phyloP scores from a whole-genome alignment of 2,329 filamentous ascomycete genomes.

The Rhynchosporium graminicola region DNA sequence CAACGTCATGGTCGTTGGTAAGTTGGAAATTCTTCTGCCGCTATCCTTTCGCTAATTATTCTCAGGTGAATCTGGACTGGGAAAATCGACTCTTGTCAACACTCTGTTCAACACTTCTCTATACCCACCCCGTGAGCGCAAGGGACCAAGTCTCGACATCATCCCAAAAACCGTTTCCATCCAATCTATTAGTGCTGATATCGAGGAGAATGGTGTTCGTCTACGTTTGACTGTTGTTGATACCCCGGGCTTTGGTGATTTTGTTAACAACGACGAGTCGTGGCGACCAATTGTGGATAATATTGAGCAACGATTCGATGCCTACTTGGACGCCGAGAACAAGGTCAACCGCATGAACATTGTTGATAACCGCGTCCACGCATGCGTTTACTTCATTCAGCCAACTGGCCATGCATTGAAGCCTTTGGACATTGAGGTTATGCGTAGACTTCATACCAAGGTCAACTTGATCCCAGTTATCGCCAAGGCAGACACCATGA shows the following conservation, averaged over 20 bases:
- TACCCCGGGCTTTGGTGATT: constrained; percentile 97
- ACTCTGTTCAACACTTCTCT: constrained; percentile 99
- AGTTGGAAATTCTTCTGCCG: constrained; percentile 44
- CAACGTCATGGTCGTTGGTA: constrained; percentile 99
- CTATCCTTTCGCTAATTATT: constrained; percentile 24
- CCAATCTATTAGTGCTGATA: constrained; percentile 92
- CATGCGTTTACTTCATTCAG: constrained; percentile 99
- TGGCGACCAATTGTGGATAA: constrained; percentile 99
- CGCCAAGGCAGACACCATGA: constrained; percentile 96
- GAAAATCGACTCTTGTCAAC: constrained; percentile 99
- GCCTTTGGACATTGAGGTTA: constrained; percentile 98
- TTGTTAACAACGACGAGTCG: constrained; percentile 99
- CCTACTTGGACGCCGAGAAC: constrained; percentile 98
- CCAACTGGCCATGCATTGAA: constrained; percentile 98
- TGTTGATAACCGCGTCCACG: constrained; percentile 97
- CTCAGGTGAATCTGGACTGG: constrained; percentile 94
- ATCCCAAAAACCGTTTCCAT: constrained; percentile 98
- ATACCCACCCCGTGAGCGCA: constrained; percentile 98
- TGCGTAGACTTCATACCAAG: constrained; percentile 99
- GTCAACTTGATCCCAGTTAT: constrained; percentile 99
- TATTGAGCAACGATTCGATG: constrained; percentile 98
- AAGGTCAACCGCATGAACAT: constrained; percentile 99
- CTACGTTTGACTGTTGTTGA: constrained; percentile 96
- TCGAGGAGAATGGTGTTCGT: constrained; percentile 97
- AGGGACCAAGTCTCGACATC: constrained; percentile 94